These are phyloP conservation scores for Leccinum uliginosum DNA, from an alignment of 768 basidiomycete species.

Conservation along the genomic window DNA sequence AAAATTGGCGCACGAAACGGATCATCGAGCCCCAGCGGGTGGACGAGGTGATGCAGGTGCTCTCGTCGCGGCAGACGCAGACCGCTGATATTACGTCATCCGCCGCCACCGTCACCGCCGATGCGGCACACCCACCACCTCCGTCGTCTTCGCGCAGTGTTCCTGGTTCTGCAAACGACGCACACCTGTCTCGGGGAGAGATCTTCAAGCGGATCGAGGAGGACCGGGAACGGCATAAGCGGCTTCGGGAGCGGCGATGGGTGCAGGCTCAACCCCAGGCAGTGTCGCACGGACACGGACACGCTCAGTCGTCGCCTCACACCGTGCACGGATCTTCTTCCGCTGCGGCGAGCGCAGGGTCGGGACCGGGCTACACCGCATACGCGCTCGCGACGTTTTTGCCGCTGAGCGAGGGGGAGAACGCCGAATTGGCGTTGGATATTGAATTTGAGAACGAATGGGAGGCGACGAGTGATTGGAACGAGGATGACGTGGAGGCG, in stretches of 20 bases:
- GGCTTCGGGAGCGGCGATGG: conserved; percentile 87
- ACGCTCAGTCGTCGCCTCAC: neutral
- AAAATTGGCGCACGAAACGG: conserved; percentile 85
- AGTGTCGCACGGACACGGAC: neutral
- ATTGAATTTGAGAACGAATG: conserved; percentile 88
- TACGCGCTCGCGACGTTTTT: conserved; percentile 24
- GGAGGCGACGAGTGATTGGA: conserved; percentile 90
- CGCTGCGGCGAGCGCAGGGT: neutral
- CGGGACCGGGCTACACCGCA: conserved; percentile 1
- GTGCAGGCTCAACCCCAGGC: conserved; percentile 70
- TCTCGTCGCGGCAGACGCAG: neutral
- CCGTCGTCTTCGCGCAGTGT: conserved; percentile 2
- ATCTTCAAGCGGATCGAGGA: conserved; percentile 88
- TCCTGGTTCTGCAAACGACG: neutral
- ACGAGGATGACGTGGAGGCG: conserved; percentile 79
- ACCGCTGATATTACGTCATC: neutral
- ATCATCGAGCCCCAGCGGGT: conserved; percentile 76
- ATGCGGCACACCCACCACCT: too few relatives aligned
- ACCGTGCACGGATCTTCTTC: neutral
- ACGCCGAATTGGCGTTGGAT: conserved; percentile 51
- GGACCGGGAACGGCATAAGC: conserved; percentile 89
- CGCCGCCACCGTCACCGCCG: too few relatives aligned
- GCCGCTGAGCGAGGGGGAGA: conserved; percentile 41
- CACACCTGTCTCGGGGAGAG: conserved; percentile 54
- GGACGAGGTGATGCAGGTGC: conserved; percentile 56